Base-by-base conservation (phyloP, 768 basidiomycete genomes). In the Lyophyllum semitale region DNA sequence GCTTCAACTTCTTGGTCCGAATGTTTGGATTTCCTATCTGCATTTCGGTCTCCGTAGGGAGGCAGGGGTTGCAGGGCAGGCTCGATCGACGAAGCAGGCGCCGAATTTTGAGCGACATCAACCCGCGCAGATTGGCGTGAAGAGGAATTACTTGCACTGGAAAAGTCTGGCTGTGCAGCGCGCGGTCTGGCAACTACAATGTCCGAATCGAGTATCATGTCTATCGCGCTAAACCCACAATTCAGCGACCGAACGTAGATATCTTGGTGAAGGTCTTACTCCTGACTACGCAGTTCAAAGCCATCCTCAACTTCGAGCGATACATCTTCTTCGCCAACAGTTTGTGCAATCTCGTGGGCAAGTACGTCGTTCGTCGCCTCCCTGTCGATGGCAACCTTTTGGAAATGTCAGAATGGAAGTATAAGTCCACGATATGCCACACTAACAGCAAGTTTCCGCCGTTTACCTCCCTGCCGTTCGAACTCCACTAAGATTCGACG, bases 241-340 rank as follows among this genome's bases (percentile, higher is more conserved):
- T n/a, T 29, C 9, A 30, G 30, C 15, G 30, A 22, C n/a, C 15
- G 18, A 38, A 40, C 23, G n/a, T 41, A 12, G 25, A 42, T 35
- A 22, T 32, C 7, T 25, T 6, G 8, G 23, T 26, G 17, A 41
- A 45, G 9, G 22, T 44, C 59, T 48, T 53, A 68, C 67, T 68
- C 67, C 57, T 65, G 49, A 4, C 9, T 27, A 12, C 61, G 59
- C 2, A 68, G 57, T 45, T 63, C 61, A 38, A 66, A 68, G 27
- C 67, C 65, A n/a, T 59, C 67, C 2, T 48, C 50, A 18, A 65
- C 46, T 47, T 65, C 62, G 33, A 68, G 56, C 15, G 15, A 55
- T 13, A 66, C 53, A n/a, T 23, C 37, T n/a, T 52, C 33, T 41
- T 50, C 51, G 12, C 63, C 55, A n/a, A 66, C 44, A 3, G 55